phyloP scores from a whole-genome alignment of 805 yeast genomes.

The Yarrowia divulgata region DNA sequence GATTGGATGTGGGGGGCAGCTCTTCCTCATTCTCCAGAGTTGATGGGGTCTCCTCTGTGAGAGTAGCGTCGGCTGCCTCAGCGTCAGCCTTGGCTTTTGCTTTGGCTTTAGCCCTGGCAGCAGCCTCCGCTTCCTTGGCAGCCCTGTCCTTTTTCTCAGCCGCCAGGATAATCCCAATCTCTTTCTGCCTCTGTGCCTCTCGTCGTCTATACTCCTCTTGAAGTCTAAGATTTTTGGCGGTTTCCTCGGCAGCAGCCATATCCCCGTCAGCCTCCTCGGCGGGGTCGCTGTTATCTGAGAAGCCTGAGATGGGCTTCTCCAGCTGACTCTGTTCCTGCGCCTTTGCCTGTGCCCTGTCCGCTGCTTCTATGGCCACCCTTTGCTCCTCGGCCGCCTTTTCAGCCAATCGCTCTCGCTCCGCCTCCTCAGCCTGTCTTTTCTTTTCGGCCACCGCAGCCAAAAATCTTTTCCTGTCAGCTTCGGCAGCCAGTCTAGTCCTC shows the following conservation, averaged over 20 bases:
- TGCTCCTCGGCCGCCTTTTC: background rate
- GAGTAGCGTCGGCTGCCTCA: background rate
- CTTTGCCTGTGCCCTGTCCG: background rate
- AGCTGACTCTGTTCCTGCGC: background rate
- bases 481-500: background rate
- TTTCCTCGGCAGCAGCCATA: too few relatives aligned
- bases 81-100: background rate
- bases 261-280: background rate
- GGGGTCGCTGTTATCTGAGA: background rate
- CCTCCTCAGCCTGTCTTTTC: conserved; percentile 3
- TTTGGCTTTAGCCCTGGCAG: background rate
- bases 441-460: background rate
- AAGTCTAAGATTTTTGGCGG: too few relatives aligned
- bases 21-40: background rate
- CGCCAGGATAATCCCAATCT: background rate
- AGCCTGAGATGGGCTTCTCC: background rate
- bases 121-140: background rate
- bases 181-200: background rate
- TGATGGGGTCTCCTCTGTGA: background rate
- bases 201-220: too few relatives aligned
- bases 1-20: background rate
- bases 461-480: background rate
- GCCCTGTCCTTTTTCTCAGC: background rate
- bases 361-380: background rate
- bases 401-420: background rate